Evolutionary conservation across 768 basidiomycete genomes (phyloP), one percentile per base, ranked within the genome.

Genomic region (Sistotremastrum suecicum): DNA sequence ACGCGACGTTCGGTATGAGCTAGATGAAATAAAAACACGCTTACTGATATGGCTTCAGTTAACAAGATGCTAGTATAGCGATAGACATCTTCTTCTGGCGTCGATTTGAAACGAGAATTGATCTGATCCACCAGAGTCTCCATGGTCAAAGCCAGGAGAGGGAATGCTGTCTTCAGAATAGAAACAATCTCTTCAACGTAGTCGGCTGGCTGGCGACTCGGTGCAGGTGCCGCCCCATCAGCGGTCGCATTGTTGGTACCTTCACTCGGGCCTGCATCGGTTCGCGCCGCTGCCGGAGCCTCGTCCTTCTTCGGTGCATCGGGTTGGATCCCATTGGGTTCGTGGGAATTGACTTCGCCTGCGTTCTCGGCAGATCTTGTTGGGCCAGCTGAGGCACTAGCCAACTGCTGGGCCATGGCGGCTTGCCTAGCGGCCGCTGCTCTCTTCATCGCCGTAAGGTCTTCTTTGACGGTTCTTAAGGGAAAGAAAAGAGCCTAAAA

Each of bases 41-140:
- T 48, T 57, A 91, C 91, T 66, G 79, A 75, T 51, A 92, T 71
- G 1, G 84, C 90, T 58, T 97, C 94, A 49, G 82, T 78, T 34
- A 97, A 66, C 20, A 98, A 66, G 65, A 92, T 82, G 52, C 81
- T 83, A 39, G 91, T 76, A 54, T 88, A 77, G 11, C 95, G 76
- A 63, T 97, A 97, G 5, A 91, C 80, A 52, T 97, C 92, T 63
- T 99, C 95, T 48, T 99, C 95, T 2, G 78, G 73, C 1, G 75
- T 71, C 2, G 84, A 76, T 60, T 95, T 94, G 67, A 97, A 94
- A 43, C 90, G 76, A 48, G 79, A 75, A 20, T 78, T 72, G 51
- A 99, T 84, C 62, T 97, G 91, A 53, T 99, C 95, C 3, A 92
- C 84, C 74, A 97, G 84, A 10, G 89, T 92, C 65, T 99, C 95